Evolutionary conservation across 2,329 filamentous ascomycete genomes (phyloP).

Genomic region (Metarhizium anisopliae): DNA sequence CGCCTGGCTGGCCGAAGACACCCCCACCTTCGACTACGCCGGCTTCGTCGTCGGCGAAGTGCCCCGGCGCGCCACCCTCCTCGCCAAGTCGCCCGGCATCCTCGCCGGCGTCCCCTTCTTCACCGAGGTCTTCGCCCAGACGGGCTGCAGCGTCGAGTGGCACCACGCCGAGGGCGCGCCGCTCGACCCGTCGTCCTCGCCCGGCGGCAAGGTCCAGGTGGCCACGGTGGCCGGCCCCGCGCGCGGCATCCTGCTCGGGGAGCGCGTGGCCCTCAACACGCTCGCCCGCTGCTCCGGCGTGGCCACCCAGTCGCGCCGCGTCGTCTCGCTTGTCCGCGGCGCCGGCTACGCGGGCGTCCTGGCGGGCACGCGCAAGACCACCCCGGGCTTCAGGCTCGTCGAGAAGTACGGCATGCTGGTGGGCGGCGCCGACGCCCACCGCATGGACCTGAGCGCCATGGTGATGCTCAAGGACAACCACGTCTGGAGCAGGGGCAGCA

Average conservation of each 20-base stretch:
- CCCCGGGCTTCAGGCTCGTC: constrained; percentile 86
- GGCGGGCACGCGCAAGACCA: constrained; percentile 96
- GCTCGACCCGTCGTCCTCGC: constrained; percentile 41
- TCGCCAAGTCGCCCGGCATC: constrained; percentile 65
- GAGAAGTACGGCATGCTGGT: constrained; percentile 98
- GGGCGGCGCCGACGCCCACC: constrained; percentile 83
- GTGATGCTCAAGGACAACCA: constrained; percentile 99
- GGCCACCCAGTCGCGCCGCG: constrained; percentile 56
- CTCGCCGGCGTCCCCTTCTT: constrained; percentile 92
- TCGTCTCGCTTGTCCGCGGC: constrained; percentile 46
- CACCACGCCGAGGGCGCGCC: constrained; percentile 64
- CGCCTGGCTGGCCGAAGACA: constrained; percentile 90
- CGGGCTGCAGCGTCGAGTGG: constrained; percentile 90
- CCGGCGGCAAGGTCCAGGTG: constrained; percentile 45
- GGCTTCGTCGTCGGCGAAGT: constrained; percentile 86
- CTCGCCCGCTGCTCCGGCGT: constrained; percentile 87
- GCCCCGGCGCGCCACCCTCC: constrained; percentile 54
- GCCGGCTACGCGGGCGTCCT: constrained; percentile 74
- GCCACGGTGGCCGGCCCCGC: constrained; percentile 83
- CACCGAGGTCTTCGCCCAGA: constrained; percentile 82
- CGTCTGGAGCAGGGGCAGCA: constrained; percentile 83
- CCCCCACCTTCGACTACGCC: constrained; percentile 92
- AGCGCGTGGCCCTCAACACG: constrained; percentile 86
- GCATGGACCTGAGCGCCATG: constrained; percentile 88
- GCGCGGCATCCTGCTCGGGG: constrained; percentile 73